Evolutionary conservation across 371 early-diverging fungal species (phyloP), one percentile per base, ranked within the genome.

Genomic region (Entomophthora muscae): DNA sequence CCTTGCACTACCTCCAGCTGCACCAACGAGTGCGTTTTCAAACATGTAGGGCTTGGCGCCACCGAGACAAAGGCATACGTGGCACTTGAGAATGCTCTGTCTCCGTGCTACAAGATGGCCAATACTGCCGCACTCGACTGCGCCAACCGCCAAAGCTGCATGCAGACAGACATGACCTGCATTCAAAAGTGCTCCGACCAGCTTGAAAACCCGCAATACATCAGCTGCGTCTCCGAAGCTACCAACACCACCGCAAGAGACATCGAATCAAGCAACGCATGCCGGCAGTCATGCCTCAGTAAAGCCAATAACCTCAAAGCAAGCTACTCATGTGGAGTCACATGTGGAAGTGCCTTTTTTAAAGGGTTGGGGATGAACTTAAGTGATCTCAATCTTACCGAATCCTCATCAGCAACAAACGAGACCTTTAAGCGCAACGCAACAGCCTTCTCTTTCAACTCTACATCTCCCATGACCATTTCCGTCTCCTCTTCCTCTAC

Each of bases 181-280:
- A 53, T 53, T 7, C 26, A 23, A 53, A 53, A 53, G 23, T 53
- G 54, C 54, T 53, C 54, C n/a, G n/a, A 53, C n/a, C 54, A 53
- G 54, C n/a, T n/a, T n/a, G 54, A 53, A 7, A 53, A 26, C n/a
- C 26, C 54, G 3, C 21, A 53, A 3, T 53, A 53, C 26, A 5
- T 53, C 5, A 53, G 54, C 26, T 53, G 54, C 26, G 54, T 53
- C 26, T 23, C 3, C 23, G 26, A 53, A n/a, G n/a, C 3, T 53
- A 53, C 54, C 54, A 53, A 53, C 21, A 23, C 54, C n/a, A 53
- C 23, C n/a, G 54, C 3, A 5, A n/a, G n/a, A 5, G 54, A 53
- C n/a, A 53, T 53, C 3, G 26, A 53, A 26, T 7, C 3, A 5
- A 53, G 3, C n/a, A 26, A 53, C 21, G 26, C 5, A n/a, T 53